Evolutionary conservation across 352 stramenopile genomes (phyloP), one percentile per base, ranked within the genome.

Genomic region (Globisporangium mamillatum): DNA sequence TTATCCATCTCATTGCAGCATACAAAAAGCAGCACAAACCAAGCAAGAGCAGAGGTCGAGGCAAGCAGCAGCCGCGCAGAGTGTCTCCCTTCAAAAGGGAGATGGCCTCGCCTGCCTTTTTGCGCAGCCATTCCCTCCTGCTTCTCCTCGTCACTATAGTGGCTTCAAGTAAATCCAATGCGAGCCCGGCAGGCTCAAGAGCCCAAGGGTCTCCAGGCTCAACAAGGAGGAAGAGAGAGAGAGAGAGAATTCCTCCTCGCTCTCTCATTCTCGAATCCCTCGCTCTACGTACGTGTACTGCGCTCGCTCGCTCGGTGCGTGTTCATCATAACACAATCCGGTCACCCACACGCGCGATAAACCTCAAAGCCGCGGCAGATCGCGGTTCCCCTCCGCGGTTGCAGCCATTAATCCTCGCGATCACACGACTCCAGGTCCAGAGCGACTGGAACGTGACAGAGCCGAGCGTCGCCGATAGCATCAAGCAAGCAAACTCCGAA

Each of bases 81-180:
- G 36, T 52, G 34, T 34, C 62, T 54, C 48, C 62, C 50, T 67
- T 67, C 62, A 61, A 54, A 60, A 54, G 60, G 52, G 62, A 53
- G 63, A 20, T 25, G 38, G 38, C 12, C 38, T 16, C 38, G 12
- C 16, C 14, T 63, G 7, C 48, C 48, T 55, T 24, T 55, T 55
- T 55, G 18, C 32, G 32, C 16, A 53, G 59, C 59, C 36, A 53
- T 53, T 64, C 24, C 63, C 24, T 53, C 60, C 60, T 48, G 60
- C 60, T 50, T 32, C 12, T 20, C n/a, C 20, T 41, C 54, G 54
- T 58, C 32, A 1, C 10, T 48, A 66, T 66, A 66, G 27, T 66
- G 25, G 46, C 46, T 59, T 29, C 50, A 46, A 66, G 61, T 64
- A 24, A 64, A 60, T 34, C 41, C 41, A 50, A 50, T 32, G 0